These are phyloP conservation scores for Apiospora marii DNA, from an alignment of 2,329 filamentous ascomycete genomes.

Conservation along the genomic window DNA sequence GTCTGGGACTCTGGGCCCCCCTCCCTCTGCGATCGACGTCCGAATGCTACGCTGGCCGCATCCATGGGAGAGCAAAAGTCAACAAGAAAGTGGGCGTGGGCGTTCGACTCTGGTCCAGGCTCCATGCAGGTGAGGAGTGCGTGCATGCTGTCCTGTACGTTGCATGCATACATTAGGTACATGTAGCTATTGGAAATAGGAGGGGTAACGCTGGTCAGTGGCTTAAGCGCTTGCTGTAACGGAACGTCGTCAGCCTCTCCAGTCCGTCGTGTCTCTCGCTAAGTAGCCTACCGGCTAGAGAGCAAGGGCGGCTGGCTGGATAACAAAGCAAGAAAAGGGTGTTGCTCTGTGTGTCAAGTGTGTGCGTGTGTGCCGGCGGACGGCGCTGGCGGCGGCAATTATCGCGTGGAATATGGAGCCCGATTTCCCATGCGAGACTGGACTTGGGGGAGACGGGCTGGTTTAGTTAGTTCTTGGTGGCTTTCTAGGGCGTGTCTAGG, in stretches of 20 bases:
- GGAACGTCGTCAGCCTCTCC: neutral
- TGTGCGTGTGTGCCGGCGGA: neutral
- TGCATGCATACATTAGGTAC: too few relatives aligned
- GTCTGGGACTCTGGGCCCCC: neutral
- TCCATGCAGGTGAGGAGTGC: neutral
- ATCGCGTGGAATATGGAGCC: slow-evolving; percentile 14
- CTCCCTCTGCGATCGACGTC: slow-evolving; percentile 15
- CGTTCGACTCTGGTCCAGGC: too few relatives aligned
- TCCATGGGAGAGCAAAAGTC: slow-evolving; percentile 7
- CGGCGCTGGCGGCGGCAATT: slow-evolving; percentile 11
- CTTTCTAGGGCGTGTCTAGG: neutral
- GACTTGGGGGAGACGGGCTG: neutral
- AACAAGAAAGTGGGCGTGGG: neutral
- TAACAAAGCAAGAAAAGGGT: neutral
- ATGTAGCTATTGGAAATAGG: neutral
- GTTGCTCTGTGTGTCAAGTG: neutral
- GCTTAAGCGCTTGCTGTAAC: slow-evolving; percentile 15
- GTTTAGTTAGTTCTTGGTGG: neutral
- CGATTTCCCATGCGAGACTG: neutral
- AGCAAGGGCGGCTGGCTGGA: too few relatives aligned
- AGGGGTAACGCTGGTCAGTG: neutral
- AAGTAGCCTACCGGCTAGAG: neutral
- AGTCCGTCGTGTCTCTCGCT: neutral
- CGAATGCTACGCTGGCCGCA: neutral
- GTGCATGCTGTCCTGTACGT: too few relatives aligned